Conservation (phyloP, 1,139 yeast species). For the Debaryomyces nepalensis region DNA sequence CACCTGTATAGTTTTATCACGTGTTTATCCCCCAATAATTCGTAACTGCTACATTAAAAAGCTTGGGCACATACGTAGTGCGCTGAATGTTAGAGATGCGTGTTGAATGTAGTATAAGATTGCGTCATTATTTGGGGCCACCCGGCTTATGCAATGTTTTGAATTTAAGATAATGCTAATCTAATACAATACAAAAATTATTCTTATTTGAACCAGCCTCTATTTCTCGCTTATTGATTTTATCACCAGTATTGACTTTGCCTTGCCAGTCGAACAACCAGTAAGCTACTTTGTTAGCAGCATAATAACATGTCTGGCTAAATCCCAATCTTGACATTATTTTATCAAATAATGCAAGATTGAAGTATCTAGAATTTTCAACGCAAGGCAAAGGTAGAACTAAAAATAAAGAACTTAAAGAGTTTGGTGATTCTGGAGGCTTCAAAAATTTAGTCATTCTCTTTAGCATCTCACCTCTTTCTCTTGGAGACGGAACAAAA, state of each 20-base stretch:
- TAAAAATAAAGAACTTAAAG: conserved; percentile 56
- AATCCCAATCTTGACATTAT: conserved; percentile 69
- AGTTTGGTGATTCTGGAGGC: conserved; percentile 25
- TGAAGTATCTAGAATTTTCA: conserved; percentile 77
- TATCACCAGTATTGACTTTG: conserved; percentile 13
- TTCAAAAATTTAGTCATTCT: conserved; percentile 63
- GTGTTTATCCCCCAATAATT: too few species aligned
- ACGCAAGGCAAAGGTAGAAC: conserved; percentile 91
- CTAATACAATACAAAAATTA: conserved; percentile 60
- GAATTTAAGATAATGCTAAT: too few species aligned
- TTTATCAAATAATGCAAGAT: conserved; percentile 42
- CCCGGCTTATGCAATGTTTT: too few species aligned
- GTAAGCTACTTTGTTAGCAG: conserved; percentile 78
- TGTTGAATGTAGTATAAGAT: too few species aligned
- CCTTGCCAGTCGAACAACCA: conserved; percentile 65
- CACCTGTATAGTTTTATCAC: too few species aligned
- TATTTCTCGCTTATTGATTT: conserved; percentile 50
- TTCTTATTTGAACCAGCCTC: conserved; percentile 60
- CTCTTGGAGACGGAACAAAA: conserved; percentile 75
- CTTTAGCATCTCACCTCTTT: conserved; percentile 77
- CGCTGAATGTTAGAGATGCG: too few species aligned
- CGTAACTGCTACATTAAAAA: too few species aligned
- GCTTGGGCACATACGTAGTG: too few species aligned
- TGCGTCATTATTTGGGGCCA: too few species aligned
- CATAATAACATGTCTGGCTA: conserved; percentile 47